Percentiles rank a stretch among this genome's conserved stretches.
Evolutionary conservation across 495 filamentous ascomycete genomes (phyloP).

Genomic region (Tetracladium setigerum): DNA sequence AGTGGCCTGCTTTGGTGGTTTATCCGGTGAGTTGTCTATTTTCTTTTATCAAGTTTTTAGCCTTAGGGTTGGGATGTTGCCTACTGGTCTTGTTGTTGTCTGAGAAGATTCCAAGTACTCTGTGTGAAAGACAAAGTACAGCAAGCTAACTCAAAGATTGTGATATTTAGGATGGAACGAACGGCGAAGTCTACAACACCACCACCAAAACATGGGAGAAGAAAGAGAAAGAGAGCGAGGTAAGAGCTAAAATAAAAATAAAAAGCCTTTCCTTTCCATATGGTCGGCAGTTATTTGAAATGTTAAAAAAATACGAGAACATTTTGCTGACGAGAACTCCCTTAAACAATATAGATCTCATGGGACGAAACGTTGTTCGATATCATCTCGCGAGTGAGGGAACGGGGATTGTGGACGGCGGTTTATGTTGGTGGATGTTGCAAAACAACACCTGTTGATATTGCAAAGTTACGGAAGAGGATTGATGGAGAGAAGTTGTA

Average conservation of each 20-base stretch:
- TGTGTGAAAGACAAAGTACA: too few relatives aligned
- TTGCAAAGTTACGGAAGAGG: conserved; percentile 34
- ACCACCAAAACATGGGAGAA: conserved; percentile 49
- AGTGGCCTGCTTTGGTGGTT: conserved; percentile 49
- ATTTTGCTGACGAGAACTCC: not conserved
- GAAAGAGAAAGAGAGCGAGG: conserved; percentile 21
- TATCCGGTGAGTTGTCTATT: conserved; percentile 36
- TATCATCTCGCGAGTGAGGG: conserved; percentile 47
- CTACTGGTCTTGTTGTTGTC: too few relatives aligned
- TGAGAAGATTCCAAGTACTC: too few relatives aligned
- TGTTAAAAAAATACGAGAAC: too few relatives aligned
- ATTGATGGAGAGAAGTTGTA: conserved; percentile 9
- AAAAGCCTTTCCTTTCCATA: too few relatives aligned
- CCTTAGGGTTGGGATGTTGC: too few relatives aligned
- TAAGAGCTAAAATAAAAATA: too few relatives aligned
- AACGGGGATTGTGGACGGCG: conserved; percentile 44
- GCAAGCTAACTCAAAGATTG: too few relatives aligned
- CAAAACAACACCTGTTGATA: conserved; percentile 44
- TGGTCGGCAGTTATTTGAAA: too few relatives aligned
- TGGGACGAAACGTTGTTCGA: conserved; percentile 49
- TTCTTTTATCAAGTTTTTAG: too few relatives aligned
- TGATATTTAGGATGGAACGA: conserved; percentile 44
- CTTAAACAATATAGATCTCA: conserved; percentile 17
- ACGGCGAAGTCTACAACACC: conserved; percentile 58
- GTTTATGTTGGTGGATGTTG: conserved; percentile 57